Conservation (phyloP, 177 flowering plant genomes). For the Vitis hybrid region DNA sequence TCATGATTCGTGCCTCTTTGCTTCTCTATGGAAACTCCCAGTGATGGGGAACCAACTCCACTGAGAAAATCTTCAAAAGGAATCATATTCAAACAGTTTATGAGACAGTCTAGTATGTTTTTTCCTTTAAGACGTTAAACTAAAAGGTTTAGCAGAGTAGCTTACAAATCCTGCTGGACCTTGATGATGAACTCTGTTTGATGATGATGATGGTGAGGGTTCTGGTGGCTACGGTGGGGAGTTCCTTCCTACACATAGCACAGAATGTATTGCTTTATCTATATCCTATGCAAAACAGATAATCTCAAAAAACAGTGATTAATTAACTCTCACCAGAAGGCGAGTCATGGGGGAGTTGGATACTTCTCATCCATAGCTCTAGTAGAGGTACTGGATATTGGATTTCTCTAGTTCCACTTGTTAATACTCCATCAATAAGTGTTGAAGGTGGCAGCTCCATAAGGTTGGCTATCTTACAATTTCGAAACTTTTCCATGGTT, state of each 20-base stretch:
- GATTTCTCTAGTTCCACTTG: slow-evolving; percentile 31
- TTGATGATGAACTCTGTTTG: slow-evolving; percentile 22
- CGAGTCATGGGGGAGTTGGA: slow-evolving; percentile 45
- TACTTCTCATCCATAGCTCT: slow-evolving; percentile 51
- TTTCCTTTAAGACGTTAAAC: neutral
- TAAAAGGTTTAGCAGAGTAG: slow-evolving; percentile 6
- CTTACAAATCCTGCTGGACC: slow-evolving; percentile 47
- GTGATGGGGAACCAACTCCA: slow-evolving; percentile 43
- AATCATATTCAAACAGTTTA: slow-evolving; percentile 32
- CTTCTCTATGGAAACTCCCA: slow-evolving; percentile 43
- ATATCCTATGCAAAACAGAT: neutral
- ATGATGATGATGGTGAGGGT: slow-evolving; percentile 50
- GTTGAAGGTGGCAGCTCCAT: slow-evolving; percentile 45
- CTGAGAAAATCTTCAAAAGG: slow-evolving; percentile 50
- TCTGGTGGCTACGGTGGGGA: slow-evolving; percentile 51
- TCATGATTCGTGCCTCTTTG: slow-evolving; percentile 19
- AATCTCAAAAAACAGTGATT: neutral
- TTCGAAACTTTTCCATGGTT: neutral
- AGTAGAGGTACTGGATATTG: slow-evolving; percentile 66
- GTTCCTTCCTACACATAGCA: slow-evolving; percentile 39
- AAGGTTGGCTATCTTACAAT: slow-evolving; percentile 26
- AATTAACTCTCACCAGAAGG: slow-evolving; percentile 49
- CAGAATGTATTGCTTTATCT: neutral
- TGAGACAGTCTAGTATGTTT: slow-evolving; percentile 3
- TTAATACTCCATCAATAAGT: slow-evolving; percentile 35